Evolutionary conservation across 2,329 filamentous ascomycete genomes (phyloP).

Genomic region (Colletotrichum sp.): DNA sequence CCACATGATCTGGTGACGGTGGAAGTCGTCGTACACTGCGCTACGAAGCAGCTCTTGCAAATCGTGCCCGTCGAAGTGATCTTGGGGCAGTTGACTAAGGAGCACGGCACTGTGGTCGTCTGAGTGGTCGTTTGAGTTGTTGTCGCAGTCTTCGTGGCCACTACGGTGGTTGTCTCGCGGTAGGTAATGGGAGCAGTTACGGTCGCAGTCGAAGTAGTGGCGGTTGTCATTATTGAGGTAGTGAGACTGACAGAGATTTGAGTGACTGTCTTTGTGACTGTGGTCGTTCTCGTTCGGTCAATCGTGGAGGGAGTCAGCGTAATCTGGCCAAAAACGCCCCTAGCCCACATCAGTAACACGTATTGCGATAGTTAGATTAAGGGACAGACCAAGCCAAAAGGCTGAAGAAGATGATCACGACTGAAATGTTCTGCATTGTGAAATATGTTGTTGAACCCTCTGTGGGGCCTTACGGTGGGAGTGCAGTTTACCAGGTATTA

Average conservation of each 20-base stretch:
- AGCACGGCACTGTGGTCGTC: conserved; percentile 1
- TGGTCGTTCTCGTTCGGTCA: neutral
- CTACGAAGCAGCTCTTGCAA: conserved; percentile 37
- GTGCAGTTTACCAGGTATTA: neutral
- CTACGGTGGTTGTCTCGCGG: neutral
- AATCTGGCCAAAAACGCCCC: neutral
- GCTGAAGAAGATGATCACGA: neutral
- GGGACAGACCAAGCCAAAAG: neutral
- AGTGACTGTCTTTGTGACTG: neutral
- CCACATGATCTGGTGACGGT: conserved; percentile 36
- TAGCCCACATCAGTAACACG: neutral
- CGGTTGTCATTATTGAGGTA: neutral
- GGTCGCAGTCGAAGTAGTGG: neutral
- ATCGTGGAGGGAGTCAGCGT: conserved; percentile 9
- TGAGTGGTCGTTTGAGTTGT: neutral
- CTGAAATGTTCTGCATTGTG: neutral
- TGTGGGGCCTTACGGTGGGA: neutral
- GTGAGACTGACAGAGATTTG: neutral
- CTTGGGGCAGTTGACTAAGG: conserved; percentile 32
- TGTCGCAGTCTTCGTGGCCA: neutral
- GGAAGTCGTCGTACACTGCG: conserved; percentile 30
- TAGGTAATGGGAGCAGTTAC: neutral
- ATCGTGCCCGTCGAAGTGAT: conserved; percentile 32
- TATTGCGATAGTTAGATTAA: neutral
- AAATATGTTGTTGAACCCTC: neutral